Percentiles rank a stretch among this genome's conserved stretches.
Evolutionary conservation across 257 asterid genomes (phyloP).

Genomic region (Solanum neorickii): DNA sequence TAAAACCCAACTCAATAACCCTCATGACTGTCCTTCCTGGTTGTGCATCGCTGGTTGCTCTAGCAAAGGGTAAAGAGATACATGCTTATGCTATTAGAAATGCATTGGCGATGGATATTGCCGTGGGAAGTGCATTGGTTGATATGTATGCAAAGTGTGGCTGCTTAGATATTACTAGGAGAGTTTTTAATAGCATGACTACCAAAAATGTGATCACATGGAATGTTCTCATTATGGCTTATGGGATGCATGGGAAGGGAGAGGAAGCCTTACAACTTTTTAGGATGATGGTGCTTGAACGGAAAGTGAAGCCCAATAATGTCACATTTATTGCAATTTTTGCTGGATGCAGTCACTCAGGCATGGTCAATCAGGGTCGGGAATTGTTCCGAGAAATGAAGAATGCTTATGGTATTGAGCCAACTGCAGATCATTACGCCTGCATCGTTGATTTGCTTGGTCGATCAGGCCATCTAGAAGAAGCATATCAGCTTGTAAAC

Average conservation of each 20-base stretch:
- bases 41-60: constrained; percentile 61
- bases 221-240: constrained; percentile 81
- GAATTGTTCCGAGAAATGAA: constrained; percentile 53
- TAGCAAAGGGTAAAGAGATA: constrained; percentile 70
- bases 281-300: constrained; percentile 27
- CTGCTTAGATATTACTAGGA: constrained; percentile 49
- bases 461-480: constrained; percentile 67
- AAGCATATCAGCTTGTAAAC: constrained; percentile 44
- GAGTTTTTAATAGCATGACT: constrained; percentile 55
- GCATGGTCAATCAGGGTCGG: constrained; percentile 65
- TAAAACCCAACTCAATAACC: constrained; percentile 69
- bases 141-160: constrained; percentile 94
- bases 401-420: constrained; percentile 37
- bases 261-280: constrained; percentile 48
- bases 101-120: constrained; percentile 46
- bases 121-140: constrained; percentile 75
- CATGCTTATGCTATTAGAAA: constrained; percentile 60
- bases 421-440: constrained; percentile 69
- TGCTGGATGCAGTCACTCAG: constrained; percentile 82
- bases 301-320: constrained; percentile 54
- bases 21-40: constrained; percentile 79
- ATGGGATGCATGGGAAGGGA: constrained; percentile 90
- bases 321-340: constrained; percentile 63
- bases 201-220: constrained; percentile 65
- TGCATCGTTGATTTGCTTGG: constrained; percentile 80